Evolutionary conservation across 306 rosid genomes (phyloP).

Genomic region (Macrotyloma uniflorum): DNA sequence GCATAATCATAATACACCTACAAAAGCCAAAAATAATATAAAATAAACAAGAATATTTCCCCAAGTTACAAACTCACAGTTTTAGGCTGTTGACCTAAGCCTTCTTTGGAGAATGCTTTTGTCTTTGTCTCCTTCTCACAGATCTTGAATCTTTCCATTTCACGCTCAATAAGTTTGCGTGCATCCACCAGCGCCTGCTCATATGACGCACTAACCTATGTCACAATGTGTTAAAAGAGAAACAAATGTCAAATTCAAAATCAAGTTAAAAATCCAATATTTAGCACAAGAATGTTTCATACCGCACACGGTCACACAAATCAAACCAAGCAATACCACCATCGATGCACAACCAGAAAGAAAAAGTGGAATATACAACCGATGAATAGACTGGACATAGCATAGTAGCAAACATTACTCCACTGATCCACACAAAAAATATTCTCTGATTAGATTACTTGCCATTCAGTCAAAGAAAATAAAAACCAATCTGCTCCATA

Average conservation of each 20-base stretch:
- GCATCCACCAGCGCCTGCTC: conserved; percentile 92
- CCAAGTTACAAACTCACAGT: conserved; percentile 55
- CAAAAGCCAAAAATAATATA: background rate
- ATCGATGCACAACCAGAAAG: background rate
- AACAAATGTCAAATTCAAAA: conserved; percentile 38
- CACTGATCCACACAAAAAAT: background rate
- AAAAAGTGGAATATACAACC: too few relatives aligned
- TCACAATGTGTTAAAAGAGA: conserved; percentile 49
- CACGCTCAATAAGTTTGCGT: conserved; percentile 81
- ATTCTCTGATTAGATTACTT: background rate
- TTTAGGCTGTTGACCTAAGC: conserved; percentile 89
- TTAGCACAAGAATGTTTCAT: background rate
- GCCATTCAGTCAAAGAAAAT: background rate
- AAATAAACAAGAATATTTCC: background rate
- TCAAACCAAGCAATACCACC: background rate
- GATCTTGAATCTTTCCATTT: conserved; percentile 87
- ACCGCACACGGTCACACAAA: background rate
- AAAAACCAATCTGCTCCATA: background rate
- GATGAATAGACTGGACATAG: background rate
- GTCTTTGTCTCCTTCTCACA: conserved; percentile 93
- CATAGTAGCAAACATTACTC: background rate
- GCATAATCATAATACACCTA: background rate
- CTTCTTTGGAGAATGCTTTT: conserved; percentile 92
- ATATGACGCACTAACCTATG: conserved; percentile 88
- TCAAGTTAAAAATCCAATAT: background rate